These are phyloP conservation scores for Tricholoma matsutake DNA, from an alignment of 768 basidiomycete genomes.

Conservation along the genomic window DNA sequence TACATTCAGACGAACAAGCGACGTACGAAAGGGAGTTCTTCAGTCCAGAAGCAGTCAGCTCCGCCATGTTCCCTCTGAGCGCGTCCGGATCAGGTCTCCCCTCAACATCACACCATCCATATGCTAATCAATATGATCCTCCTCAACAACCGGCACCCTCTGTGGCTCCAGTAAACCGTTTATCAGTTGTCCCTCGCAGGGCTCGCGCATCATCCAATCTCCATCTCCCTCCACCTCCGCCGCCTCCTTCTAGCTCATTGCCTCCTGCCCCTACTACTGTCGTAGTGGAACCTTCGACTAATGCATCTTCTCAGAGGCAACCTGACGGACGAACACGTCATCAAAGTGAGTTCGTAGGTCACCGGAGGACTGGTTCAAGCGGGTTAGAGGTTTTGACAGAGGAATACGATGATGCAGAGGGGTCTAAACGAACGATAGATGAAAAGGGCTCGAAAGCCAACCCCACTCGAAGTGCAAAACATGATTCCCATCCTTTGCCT, in stretches of 20 bases:
- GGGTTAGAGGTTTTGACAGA: slow-evolving; percentile 62
- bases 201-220: slow-evolving; percentile 55
- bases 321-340: slow-evolving; percentile 37
- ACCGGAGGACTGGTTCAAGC: slow-evolving; percentile 54
- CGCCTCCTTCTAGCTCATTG: slow-evolving; percentile 58
- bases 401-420: slow-evolving; percentile 43
- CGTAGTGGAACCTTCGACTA: slow-evolving; percentile 25
- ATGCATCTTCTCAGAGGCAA: slow-evolving; percentile 28
- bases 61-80: slow-evolving; percentile 44
- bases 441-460: slow-evolving; percentile 17
- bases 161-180: slow-evolving; percentile 26
- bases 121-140: slow-evolving; percentile 46
- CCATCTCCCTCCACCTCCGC: slow-evolving; percentile 61
- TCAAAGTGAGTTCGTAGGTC: slow-evolving; percentile 49
- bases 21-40: slow-evolving; percentile 28
- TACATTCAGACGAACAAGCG: slow-evolving; percentile 9
- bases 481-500: slow-evolving; percentile 65
- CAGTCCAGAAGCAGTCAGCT: slow-evolving; percentile 40
- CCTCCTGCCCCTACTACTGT: slow-evolving; percentile 53
- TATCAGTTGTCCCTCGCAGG: slow-evolving; percentile 40
- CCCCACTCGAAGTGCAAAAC: slow-evolving; percentile 35
- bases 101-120: slow-evolving; percentile 44
- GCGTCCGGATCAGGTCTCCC: slow-evolving; percentile 32
- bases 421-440: slow-evolving; percentile 27
- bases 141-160: slow-evolving; percentile 22